Evolutionary conservation across 129 eudicot species (phyloP).

Genomic region (Mikania micrantha): DNA sequence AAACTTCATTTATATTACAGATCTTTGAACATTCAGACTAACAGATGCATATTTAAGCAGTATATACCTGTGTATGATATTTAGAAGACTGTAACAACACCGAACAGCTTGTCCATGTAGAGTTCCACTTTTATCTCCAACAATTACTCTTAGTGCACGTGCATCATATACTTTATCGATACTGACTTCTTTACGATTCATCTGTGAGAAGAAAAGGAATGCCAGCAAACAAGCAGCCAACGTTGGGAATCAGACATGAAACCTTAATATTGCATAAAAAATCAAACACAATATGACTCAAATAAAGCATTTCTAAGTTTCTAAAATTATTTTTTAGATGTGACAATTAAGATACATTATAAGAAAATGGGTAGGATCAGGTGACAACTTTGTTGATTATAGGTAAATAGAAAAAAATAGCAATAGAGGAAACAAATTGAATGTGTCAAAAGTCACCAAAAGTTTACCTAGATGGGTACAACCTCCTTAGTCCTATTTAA

Average conservation of each 20-base stretch:
- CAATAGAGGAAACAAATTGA: neutral
- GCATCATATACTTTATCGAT: slow-evolving; percentile 83
- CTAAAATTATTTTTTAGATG: neutral
- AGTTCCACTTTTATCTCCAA: slow-evolving; percentile 91
- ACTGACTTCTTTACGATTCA: slow-evolving; percentile 83
- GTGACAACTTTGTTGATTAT: neutral
- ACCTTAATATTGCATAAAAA: slow-evolving; percentile 4
- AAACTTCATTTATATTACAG: neutral
- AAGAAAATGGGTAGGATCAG: neutral
- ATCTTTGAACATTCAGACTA: neutral
- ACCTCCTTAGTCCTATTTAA: neutral
- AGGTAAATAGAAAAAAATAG: neutral
- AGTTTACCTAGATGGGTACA: neutral
- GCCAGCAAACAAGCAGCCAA: slow-evolving; percentile 18
- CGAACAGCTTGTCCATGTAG: slow-evolving; percentile 89
- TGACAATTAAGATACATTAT: neutral
- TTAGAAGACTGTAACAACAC: slow-evolving; percentile 82
- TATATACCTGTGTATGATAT: slow-evolving; percentile 73
- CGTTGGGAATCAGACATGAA: neutral
- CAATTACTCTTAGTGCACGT: slow-evolving; percentile 85
- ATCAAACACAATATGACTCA: neutral
- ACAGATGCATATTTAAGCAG: neutral
- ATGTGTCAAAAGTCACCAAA: neutral
- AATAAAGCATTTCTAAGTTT: slow-evolving; percentile 1
- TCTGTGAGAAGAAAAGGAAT: slow-evolving; percentile 32